A percentile compares a stretch with the other conserved stretches of the same genome.
These are phyloP conservation scores for Aspergillus fijiensis DNA, from an alignment of 2,329 filamentous ascomycete genomes.

Conservation along the genomic window DNA sequence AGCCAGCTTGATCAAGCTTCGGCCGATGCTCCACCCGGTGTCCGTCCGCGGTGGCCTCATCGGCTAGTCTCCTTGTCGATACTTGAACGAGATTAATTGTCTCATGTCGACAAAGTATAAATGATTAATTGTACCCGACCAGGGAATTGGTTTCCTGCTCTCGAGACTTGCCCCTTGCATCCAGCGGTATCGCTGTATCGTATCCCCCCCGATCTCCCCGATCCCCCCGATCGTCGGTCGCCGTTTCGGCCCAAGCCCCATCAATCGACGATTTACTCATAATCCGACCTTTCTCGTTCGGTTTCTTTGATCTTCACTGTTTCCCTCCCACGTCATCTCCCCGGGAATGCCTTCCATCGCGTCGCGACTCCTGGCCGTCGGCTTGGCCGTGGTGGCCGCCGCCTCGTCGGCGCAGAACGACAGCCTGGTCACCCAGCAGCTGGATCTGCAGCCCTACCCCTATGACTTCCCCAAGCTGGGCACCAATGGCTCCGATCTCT, in stretches of 20 bases:
- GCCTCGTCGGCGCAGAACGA: slow-evolving; percentile 15
- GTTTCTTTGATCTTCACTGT: too few species aligned
- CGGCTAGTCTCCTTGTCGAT: background rate
- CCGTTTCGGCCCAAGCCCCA: background rate
- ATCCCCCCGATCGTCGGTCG: background rate
- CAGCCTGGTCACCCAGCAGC: slow-evolving; percentile 33
- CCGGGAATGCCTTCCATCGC: slow-evolving; percentile 4
- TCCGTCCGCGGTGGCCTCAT: background rate
- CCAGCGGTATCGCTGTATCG: background rate
- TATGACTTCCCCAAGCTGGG: slow-evolving; percentile 42
- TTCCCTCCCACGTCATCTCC: background rate
- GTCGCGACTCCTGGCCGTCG: slow-evolving; percentile 16
- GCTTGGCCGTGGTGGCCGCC: slow-evolving; percentile 20
- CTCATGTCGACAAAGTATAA: background rate
- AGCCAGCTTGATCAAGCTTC: too few species aligned
- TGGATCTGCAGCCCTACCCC: slow-evolving; percentile 29
- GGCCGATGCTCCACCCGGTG: background rate
- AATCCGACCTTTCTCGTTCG: background rate
- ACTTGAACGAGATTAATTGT: background rate
- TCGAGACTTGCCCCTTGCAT: background rate
- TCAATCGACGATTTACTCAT: background rate
- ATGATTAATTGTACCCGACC: background rate
- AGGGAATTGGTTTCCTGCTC: background rate
- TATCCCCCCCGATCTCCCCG: background rate
- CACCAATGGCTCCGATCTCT: slow-evolving; percentile 42